These are phyloP conservation scores for Phellinidium pouzarii DNA, from an alignment of 1,284 basidiomycete species.

Conservation along the genomic window DNA sequence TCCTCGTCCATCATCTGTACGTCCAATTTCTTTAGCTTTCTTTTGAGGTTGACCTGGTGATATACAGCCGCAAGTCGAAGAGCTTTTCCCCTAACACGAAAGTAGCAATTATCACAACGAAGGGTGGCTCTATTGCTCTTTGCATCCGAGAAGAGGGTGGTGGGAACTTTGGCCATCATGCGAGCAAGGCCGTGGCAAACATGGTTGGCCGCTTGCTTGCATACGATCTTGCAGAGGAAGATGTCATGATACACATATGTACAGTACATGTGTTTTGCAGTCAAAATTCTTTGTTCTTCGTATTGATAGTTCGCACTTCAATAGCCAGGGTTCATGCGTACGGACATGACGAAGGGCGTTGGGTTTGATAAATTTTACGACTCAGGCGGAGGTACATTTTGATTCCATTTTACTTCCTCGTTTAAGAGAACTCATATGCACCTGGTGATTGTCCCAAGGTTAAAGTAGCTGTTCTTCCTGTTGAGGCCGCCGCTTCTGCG, in stretches of 20 bases:
- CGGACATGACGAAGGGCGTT: slow-evolving; percentile 41
- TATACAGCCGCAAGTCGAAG: slow-evolving; percentile 9
- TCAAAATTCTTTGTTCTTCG: too few species aligned
- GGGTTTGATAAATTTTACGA: slow-evolving; percentile 41
- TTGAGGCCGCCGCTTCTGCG: slow-evolving; percentile 34
- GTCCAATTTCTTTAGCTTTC: slow-evolving; percentile 19
- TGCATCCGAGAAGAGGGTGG: slow-evolving; percentile 40
- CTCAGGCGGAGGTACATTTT: slow-evolving; percentile 34
- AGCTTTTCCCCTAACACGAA: slow-evolving; percentile 26
- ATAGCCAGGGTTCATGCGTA: slow-evolving; percentile 31
- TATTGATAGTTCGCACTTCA: too few species aligned
- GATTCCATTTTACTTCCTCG: not conserved
- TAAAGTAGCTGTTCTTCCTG: slow-evolving; percentile 34
- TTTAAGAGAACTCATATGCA: not conserved
- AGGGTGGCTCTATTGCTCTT: slow-evolving; percentile 39
- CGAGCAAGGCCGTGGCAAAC: slow-evolving; percentile 41
- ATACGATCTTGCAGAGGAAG: slow-evolving; percentile 34
- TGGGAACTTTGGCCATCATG: slow-evolving; percentile 43
- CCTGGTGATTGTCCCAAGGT: not conserved
- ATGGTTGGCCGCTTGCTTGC: slow-evolving; percentile 41
- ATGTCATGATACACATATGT: slow-evolving; percentile 41
- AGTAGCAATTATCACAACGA: slow-evolving; percentile 38
- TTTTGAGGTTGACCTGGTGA: slow-evolving; percentile 2
- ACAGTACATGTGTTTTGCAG: too few species aligned
- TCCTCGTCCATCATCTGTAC: slow-evolving; percentile 30